Base-by-base conservation (phyloP, 129 eudicot species). In the Logfia minima region DNA sequence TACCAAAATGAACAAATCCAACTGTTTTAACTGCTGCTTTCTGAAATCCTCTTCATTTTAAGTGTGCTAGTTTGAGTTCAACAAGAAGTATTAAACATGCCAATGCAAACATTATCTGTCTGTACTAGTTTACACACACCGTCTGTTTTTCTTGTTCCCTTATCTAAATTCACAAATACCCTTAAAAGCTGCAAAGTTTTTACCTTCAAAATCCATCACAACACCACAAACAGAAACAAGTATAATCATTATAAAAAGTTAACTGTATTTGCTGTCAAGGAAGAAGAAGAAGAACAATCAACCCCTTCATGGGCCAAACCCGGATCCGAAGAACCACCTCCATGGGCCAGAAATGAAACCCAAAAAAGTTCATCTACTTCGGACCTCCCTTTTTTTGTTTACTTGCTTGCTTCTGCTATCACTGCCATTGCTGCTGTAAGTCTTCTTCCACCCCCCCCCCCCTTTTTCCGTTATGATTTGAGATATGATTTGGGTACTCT, bases 381-480 rank as follows among this genome's bases (percentile, higher is more conserved):
- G 74, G 89, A 91, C 68, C 67, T 79, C 43, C 98, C 93, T 19
- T 94, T 87, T 82, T 77, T 45, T 66, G 96, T 81, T 32, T 94
- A 94, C 79, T 86, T 94, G 89, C 96, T 94, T 81, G 97, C 99
- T 28, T 94, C 99, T 26, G 97, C 96, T 17, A 43, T 93, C 72
- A 86, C 96, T 41, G 96, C 98, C 71, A 92, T 92, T 84, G 97
- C 96, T 18, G 97, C 96, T 77, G 97, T 89, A 85, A 83, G 90
- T 22, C 34, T 32, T 32, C 29, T 26, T 26, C 29, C 26, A 0
- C 26, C 26, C 26, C 26, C 26, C 26, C 29, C 29, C 1, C 29
- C 29, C 29, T 2, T 26, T 26, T 39, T 75, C 11, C 29, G 53
- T 62, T 81, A 26, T 45, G 37, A 45, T 18, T 64, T 63, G 62